Evolutionary conservation across 2,329 filamentous ascomycete genomes (phyloP), one percentile per base, ranked within the genome.

Genomic region (Penicillium sp.): DNA sequence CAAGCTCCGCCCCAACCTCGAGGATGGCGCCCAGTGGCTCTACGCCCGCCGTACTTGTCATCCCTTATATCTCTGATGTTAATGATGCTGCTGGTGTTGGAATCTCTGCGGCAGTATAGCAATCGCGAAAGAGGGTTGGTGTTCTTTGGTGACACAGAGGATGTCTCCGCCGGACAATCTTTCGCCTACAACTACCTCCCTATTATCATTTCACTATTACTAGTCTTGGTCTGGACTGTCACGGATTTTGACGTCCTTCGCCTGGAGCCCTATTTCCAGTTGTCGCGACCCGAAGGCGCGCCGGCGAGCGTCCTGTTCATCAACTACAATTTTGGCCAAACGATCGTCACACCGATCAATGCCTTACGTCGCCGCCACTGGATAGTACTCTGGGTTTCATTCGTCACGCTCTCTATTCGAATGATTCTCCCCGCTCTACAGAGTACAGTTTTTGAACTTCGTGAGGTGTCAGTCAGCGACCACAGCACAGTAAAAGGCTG

Each of bases 161-260:
- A 67, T 40, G 59, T 72, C 29, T 63, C 64, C 48, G 18, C 47
- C 26, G 8, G 56, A 9, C 60, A 68, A 44, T 71, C 68, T 1
- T 71, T 73, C 48, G 61, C 61, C 40, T 73, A 71, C 55, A 72
- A 73, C 42, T 72, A 73, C 73, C 70, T 67, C 58, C 76, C 53
- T 65, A 75, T 78, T 32, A 71, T 80, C 32, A 56, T 75, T 14
- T 73, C 78, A 11, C 71, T 80, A 16, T 66, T 74, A 7, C 77
- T 79, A 29, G 73, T 77, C 38, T 74, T 77, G 18, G 60, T 78
- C 1, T 80, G 78, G 78, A 75, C 78, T 43, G 75, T 79, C 52
- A 71, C 76, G 11, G 78, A 80, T 51, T 80, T 76, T 48, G 78
- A 80, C 55, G 76, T 79, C 18, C 74, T 79, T 47, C 76, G 78